Evolutionary conservation across 192 early-diverging fungal species (phyloP), one percentile per base, ranked within the genome.

Genomic region (Dimargaris cristalligena): DNA sequence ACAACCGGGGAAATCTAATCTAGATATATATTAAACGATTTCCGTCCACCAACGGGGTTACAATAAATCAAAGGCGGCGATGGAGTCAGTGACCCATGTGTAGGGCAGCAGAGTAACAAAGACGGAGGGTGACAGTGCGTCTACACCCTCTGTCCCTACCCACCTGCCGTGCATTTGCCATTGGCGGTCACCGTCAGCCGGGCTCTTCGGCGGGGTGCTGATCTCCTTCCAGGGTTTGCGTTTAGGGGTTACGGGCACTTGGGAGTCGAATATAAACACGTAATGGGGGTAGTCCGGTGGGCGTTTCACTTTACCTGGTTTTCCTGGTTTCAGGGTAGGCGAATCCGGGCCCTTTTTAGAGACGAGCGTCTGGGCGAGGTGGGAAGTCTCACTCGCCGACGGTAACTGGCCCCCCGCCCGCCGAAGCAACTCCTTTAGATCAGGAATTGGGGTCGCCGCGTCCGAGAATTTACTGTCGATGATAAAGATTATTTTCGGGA

Each of bases 201-300:
- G n/a, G n/a, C n/a, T n/a, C n/a, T n/a, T n/a, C n/a, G n/a, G n/a
- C n/a, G n/a, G n/a, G n/a, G n/a, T n/a, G n/a, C n/a, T n/a, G n/a
- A n/a, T n/a, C n/a, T n/a, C 46, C 25, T 47, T 25, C 46, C 46
- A 47, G 25, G n/a, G 46, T 22, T 47, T 47, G 46, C 46, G 46
- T 6, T 47, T 47, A 25, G 46, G n/a, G 6, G 46, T 47, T 18
- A 25, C n/a, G 25, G 20, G 46, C 25, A 22, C n/a, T 3, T 1
- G 20, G 46, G 46, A 25, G 46, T 47, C 46, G 6, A 47, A 47
- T 22, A 47, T 47, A 6, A 22, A 47, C 1, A 47, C 6, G n/a
- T 22, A 6, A 6, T 47, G n/a, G 3, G 46, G 46, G 46, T 47
- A 47, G 25, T 1, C 25, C 1, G 20, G 2, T 25, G 25, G 6